Evolutionary conservation across 2,329 filamentous ascomycete genomes (phyloP).

Genomic region (Claviceps sorghi): DNA sequence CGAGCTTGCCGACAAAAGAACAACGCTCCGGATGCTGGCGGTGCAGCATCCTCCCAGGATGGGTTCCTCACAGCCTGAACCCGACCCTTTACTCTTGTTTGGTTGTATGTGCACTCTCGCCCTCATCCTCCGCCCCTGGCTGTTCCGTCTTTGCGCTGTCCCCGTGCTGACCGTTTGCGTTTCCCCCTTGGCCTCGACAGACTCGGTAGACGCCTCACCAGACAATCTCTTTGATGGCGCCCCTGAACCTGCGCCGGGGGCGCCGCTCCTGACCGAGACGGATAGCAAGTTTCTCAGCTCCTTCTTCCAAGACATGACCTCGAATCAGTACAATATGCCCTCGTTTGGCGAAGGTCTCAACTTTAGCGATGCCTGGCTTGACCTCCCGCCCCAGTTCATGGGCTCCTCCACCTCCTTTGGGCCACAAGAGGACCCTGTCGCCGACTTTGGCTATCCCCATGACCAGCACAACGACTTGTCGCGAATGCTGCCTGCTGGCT

Average conservation of each 20-base stretch:
- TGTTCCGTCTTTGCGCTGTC: neutral
- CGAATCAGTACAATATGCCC: conserved; percentile 33
- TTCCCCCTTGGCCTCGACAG: conserved; percentile 17
- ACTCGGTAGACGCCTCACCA: conserved; percentile 29
- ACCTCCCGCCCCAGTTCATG: conserved; percentile 50
- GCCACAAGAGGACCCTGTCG: conserved; percentile 24
- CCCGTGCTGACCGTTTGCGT: conserved; percentile 2
- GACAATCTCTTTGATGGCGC: conserved; percentile 33
- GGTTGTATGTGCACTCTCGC: conserved; percentile 41
- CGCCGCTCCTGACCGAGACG: conserved; percentile 48
- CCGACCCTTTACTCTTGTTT: conserved; percentile 45
- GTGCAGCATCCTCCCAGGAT: conserved; percentile 39
- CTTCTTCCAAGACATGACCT: conserved; percentile 41
- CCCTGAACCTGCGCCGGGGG: conserved; percentile 49
- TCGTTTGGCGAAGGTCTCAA: conserved; percentile 37
- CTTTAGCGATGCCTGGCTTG: conserved; percentile 38
- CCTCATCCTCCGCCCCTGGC: no score
- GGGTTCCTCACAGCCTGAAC: conserved; percentile 40
- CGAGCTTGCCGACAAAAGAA: conserved; percentile 8
- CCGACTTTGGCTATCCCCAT: conserved; percentile 8
- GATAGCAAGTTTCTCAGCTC: conserved; percentile 43
- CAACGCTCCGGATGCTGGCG: conserved; percentile 40
- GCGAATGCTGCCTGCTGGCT: conserved; percentile 9
- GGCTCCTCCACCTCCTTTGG: conserved; percentile 51
- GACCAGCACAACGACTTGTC: conserved; percentile 8